phyloP scores from a whole-genome alignment of 305 asterid species.

The Fraxinus sp. region DNA sequence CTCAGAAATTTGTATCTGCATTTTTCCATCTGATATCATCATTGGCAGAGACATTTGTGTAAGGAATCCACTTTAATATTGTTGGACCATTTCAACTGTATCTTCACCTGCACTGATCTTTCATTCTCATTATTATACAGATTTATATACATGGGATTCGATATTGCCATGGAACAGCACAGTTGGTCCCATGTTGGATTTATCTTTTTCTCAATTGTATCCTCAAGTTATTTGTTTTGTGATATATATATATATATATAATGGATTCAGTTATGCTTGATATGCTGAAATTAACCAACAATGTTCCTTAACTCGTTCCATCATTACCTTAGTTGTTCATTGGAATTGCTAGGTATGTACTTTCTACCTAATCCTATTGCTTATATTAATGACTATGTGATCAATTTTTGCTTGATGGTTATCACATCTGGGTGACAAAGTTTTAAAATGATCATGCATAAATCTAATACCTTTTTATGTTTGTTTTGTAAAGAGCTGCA shows the following conservation, averaged over 20 bases:
- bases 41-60: constrained; percentile 98
- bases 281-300: constrained; percentile 16
- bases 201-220: constrained; percentile 94
- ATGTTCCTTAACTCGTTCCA: constrained; percentile 53
- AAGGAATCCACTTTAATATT: constrained; percentile 34
- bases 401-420: constrained; percentile 11
- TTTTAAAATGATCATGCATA: constrained; percentile 17
- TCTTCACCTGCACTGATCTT: constrained; percentile 24
- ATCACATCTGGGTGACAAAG: not conserved
- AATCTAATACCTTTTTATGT: constrained; percentile 27
- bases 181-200: constrained; percentile 99
- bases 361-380: constrained; percentile 15
- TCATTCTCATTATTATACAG: constrained; percentile 47
- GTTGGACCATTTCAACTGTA: constrained; percentile 11
- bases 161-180: constrained; percentile 96
- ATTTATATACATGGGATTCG: constrained; percentile 98
- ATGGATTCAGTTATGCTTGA: constrained; percentile 16
- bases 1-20: constrained; percentile 93
- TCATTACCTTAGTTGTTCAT: constrained; percentile 66
- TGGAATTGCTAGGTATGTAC: constrained; percentile 82
- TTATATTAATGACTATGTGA: not conserved
- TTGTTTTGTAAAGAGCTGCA: constrained; percentile 77
- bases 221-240: constrained; percentile 40
- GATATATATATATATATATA: not conserved
- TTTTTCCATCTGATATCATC: constrained; percentile 96